Evolutionary conservation across 352 stramenopile genomes (phyloP).

Genomic region (Globisporangium nagaii): DNA sequence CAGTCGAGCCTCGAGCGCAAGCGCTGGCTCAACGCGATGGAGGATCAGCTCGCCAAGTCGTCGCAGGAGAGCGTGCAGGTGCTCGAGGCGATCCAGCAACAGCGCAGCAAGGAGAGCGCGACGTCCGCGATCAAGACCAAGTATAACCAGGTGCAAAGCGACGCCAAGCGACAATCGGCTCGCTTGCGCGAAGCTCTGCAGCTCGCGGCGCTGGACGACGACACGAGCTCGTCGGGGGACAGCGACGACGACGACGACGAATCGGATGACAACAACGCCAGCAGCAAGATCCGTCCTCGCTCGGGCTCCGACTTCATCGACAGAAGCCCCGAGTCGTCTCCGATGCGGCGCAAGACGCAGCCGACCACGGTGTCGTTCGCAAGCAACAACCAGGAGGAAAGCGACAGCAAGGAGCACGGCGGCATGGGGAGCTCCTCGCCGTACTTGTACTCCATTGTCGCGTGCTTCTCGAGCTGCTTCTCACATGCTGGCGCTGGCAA

Average conservation of each 20-base stretch:
- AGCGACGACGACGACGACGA: slow-evolving; percentile 9
- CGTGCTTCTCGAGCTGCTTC: slow-evolving; percentile 33
- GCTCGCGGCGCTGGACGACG: slow-evolving; percentile 18
- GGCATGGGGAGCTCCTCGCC: background rate
- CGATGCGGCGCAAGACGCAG: slow-evolving; percentile 40
- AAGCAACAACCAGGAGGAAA: slow-evolving; percentile 20
- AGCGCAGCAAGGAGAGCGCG: slow-evolving; percentile 29
- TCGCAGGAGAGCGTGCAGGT: slow-evolving; percentile 32
- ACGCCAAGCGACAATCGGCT: slow-evolving; percentile 43
- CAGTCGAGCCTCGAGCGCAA: slow-evolving; percentile 64
- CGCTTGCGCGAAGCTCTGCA: slow-evolving; percentile 44
- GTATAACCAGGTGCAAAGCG: slow-evolving; percentile 34
- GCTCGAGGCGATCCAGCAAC: slow-evolving; percentile 24
- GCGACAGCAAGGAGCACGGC: slow-evolving; percentile 6
- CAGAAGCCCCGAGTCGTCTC: slow-evolving; percentile 61
- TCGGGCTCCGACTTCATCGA: slow-evolving; percentile 38
- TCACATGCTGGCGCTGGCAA: background rate
- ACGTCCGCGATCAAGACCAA: slow-evolving; percentile 48
- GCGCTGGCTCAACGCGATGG: slow-evolving; percentile 59
- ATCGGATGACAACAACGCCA: slow-evolving; percentile 6
- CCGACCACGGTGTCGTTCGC: slow-evolving; percentile 24
- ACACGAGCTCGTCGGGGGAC: slow-evolving; percentile 15
- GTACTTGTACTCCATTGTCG: slow-evolving; percentile 13
- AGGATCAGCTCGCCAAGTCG: slow-evolving; percentile 36
- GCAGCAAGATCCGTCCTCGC: slow-evolving; percentile 10